Conservation (phyloP, 2,329 filamentous ascomycete genomes). For the Diplodia scrobiculata region DNA sequence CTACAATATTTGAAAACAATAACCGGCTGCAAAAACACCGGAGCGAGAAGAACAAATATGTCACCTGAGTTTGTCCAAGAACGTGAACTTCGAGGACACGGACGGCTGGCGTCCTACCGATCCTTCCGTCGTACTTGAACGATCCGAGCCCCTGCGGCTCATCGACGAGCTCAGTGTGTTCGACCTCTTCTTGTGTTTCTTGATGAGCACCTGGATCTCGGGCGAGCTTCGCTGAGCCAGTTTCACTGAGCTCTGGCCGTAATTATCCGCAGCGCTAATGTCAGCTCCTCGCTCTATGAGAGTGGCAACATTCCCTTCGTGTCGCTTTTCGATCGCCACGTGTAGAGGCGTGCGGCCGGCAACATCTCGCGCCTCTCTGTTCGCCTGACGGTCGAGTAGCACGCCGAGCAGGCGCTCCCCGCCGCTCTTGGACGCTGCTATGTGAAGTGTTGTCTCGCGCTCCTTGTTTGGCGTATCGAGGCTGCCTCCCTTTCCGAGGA, state of each 20-base stretch:
- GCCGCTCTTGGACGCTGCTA: constrained; percentile 17
- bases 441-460: constrained; percentile 20
- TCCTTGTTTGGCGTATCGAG: constrained; percentile 19
- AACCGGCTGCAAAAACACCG: neutral
- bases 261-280: constrained; percentile 4
- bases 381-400: constrained; percentile 13
- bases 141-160: constrained; percentile 18
- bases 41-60: neutral
- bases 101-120: constrained; percentile 4
- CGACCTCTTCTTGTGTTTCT: constrained; percentile 4
- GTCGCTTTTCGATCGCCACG: constrained; percentile 24
- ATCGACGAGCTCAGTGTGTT: neutral
- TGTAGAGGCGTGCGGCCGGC: constrained; percentile 19
- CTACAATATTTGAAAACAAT: neutral
- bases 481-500: constrained; percentile 10
- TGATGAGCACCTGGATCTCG: constrained; percentile 22
- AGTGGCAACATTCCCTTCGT: constrained; percentile 1
- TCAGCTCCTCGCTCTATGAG: constrained; percentile 24
- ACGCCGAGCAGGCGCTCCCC: neutral
- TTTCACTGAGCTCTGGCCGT: constrained; percentile 14
- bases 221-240: constrained; percentile 19
- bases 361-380: constrained; percentile 21
- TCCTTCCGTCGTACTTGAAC: constrained; percentile 9
- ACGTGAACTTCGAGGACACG: constrained; percentile 9
- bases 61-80: constrained; percentile 3